phyloP scores from a whole-genome alignment of 2,329 filamentous ascomycete species.

The Aurifilum marmelostoma region DNA sequence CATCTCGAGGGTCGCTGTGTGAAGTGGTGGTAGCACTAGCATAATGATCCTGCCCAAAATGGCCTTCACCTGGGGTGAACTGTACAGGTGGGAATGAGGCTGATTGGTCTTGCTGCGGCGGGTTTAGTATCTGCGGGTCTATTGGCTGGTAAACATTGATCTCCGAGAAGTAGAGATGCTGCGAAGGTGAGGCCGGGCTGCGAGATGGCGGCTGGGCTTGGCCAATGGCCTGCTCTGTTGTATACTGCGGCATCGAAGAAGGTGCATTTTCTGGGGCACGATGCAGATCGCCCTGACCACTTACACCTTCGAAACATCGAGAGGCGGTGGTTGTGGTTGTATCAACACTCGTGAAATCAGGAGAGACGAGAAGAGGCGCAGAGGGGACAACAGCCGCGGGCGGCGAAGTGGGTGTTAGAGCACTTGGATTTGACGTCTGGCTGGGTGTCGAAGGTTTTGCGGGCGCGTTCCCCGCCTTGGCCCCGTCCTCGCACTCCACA shows the following conservation, averaged over 20 bases:
- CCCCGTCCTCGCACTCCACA: constrained; percentile 80
- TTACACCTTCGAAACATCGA: constrained; percentile 29
- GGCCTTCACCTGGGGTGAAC: constrained; percentile 34
- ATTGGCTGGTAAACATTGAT: constrained; percentile 55
- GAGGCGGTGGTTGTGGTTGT: constrained; percentile 31
- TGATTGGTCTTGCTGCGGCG: constrained; percentile 39
- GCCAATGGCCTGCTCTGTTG: constrained; percentile 31
- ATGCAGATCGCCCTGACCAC: constrained; percentile 6
- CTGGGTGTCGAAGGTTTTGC: constrained; percentile 24
- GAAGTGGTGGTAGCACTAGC: constrained; percentile 31
- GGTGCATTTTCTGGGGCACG: constrained; percentile 34
- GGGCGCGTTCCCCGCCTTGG: constrained; percentile 50
- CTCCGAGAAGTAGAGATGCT: constrained; percentile 33
- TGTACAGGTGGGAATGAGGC: constrained; percentile 31
- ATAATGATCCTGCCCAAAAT: constrained; percentile 37
- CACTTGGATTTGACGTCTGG: constrained; percentile 11
- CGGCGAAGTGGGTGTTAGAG: constrained; percentile 14
- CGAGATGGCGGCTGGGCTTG: constrained; percentile 41
- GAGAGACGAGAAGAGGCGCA: constrained; percentile 16
- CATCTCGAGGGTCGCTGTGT: constrained; percentile 40
- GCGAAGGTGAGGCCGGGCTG: constrained; percentile 35
- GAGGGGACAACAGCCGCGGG: constrained; percentile 14
- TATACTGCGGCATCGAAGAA: constrained; percentile 32
- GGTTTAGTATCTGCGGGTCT: constrained; percentile 62
- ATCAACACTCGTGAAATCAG: constrained; percentile 31